phyloP scores from a whole-genome alignment of 257 asterid genomes.

The Salvia hispanica region DNA sequence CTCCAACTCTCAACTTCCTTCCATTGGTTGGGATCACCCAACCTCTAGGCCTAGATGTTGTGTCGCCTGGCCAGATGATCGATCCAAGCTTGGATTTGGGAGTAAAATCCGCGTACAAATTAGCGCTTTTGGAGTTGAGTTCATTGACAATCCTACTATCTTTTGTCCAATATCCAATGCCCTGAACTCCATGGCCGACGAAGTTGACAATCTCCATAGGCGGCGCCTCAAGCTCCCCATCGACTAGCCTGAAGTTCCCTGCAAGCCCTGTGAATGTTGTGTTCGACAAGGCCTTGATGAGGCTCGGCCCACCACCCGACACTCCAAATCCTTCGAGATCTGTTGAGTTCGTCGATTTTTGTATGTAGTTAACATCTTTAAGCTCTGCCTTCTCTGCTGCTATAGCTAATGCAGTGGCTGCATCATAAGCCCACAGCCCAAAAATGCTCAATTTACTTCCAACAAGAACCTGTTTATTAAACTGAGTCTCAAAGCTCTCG shows the following conservation, averaged over 20 bases:
- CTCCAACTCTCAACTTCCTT: conserved; percentile 46
- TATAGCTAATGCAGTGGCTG: conserved; percentile 35
- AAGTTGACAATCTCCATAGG: conserved; percentile 45
- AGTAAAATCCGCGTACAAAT: conserved; percentile 16
- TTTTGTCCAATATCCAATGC: conserved; percentile 46
- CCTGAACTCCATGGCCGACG: conserved; percentile 35
- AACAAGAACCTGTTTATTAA: background rate
- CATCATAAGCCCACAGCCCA: conserved; percentile 32
- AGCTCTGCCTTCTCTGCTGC: conserved; percentile 35
- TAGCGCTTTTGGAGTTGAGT: conserved; percentile 9
- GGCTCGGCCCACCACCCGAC: conserved; percentile 38
- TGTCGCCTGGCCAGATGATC: conserved; percentile 51
- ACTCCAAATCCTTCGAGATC: conserved; percentile 34
- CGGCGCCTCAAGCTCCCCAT: conserved; percentile 48
- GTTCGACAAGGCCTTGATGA: conserved; percentile 34
- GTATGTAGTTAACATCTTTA: conserved; percentile 8
- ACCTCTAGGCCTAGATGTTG: conserved; percentile 41
- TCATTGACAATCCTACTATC: conserved; percentile 36
- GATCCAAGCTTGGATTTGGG: conserved; percentile 37
- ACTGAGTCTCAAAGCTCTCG: conserved; percentile 1
- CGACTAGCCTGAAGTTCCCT: conserved; percentile 40
- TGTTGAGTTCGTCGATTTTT: conserved; percentile 30
- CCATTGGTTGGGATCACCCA: conserved; percentile 58
- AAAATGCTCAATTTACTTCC: conserved; percentile 16
- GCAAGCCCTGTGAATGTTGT: conserved; percentile 41